phyloP scores from a whole-genome alignment of 1,139 yeast genomes.

The Scheffersomyces lignicola region DNA sequence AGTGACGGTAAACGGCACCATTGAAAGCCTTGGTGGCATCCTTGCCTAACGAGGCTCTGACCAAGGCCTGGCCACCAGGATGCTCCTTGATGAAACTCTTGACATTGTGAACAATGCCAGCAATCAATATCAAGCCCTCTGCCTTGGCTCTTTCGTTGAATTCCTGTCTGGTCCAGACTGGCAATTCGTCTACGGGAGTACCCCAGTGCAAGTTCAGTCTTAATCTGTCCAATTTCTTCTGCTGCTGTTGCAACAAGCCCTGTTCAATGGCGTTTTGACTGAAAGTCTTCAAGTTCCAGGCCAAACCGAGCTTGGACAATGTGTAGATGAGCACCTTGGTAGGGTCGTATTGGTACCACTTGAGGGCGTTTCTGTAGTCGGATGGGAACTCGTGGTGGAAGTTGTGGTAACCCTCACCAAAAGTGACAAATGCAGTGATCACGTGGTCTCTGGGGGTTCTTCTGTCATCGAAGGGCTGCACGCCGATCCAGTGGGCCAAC shows the following conservation, averaged over 20 bases:
- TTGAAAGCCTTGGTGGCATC: conserved; percentile 97
- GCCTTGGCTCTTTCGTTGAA: conserved; percentile 66
- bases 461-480: conserved; percentile 96
- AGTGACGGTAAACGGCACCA: conserved; percentile 96
- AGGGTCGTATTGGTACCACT: conserved; percentile 99
- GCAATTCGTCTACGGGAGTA: conserved; percentile 75
- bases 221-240: conserved; percentile 87
- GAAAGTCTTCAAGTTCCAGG: conserved; percentile 88
- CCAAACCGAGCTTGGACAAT: conserved; percentile 76
- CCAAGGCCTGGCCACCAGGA: conserved; percentile 95
- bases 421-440: conserved; percentile 89
- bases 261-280: conserved; percentile 96
- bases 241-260: conserved; percentile 93
- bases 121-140: conserved; percentile 70
- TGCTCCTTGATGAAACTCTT: conserved; percentile 83
- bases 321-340: conserved; percentile 79
- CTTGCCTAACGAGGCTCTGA: conserved; percentile 86
- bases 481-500: conserved; percentile 97
- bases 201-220: conserved; percentile 90
- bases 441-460: conserved; percentile 97
- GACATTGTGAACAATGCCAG: conserved; percentile 95
- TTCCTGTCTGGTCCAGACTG: conserved; percentile 87
- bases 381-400: conserved; percentile 99
- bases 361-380: conserved; percentile 95
- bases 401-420: conserved; percentile 99